Evolutionary conservation across 83 land plant species (phyloP), one percentile per base, ranked within the genome.

Genomic region (Diphasiastrum complanatum): DNA sequence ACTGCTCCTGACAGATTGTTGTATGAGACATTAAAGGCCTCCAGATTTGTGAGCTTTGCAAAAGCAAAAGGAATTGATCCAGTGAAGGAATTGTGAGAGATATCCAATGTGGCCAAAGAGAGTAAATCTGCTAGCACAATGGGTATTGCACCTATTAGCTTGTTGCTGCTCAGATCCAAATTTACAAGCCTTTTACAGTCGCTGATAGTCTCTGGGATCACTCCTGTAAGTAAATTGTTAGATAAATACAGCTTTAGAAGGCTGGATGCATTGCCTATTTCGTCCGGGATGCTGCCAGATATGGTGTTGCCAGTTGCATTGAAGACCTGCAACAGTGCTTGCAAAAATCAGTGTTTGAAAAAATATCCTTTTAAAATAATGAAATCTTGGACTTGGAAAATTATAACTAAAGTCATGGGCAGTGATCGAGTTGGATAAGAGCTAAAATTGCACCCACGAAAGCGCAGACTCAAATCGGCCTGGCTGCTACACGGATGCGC

Each of bases 11-110:
- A 55, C 75, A 75, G 0, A 73, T 73, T 18, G 55, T n/a, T n/a
- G n/a, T n/a, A n/a, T n/a, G n/a, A n/a, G n/a, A n/a, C n/a, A n/a
- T n/a, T 32, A 69, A 59, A 24, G 41, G 56, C n/a, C 61, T 41
- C 4, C 20, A 20, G 10, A 78, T 72, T n/a, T 74, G 66, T 5
- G 43, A 43, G 8, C 37, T 60, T 60, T 76, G 73, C 28, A 81
- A 51, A 25, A 1, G 78, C 77, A 38, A 52, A 34, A 0, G 80
- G 84, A 14, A 74, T 62, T 8, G 3, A 3, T 19, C 84, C 84
- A 8, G 72, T 66, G 48, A 81, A 77, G 14, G 66, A 57, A 5
- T 81, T 81, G 70, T 58, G 47, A 12, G 84, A 81, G 19, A 81
- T 70, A 52, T 79, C 86, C 35, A 83, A 30, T 18, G 23, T 55